Evolutionary conservation across 768 basidiomycete species (phyloP).

Genomic region (Ephemerocybe angulata): DNA sequence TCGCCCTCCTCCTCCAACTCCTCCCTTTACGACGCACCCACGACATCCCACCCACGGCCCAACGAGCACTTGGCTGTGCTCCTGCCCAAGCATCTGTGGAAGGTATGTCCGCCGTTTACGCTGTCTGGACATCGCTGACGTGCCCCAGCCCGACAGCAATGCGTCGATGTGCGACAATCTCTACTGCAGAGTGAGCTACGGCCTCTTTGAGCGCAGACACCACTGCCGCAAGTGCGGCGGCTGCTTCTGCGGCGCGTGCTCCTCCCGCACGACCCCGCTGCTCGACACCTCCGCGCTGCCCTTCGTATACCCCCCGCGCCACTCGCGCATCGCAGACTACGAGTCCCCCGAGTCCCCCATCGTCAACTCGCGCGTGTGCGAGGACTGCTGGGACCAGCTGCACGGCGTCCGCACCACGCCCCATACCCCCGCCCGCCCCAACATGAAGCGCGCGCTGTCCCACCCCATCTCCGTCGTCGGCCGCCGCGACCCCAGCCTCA

Average conservation of each 20-base stretch:
- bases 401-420: conserved; percentile 52
- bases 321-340: conserved; percentile 54
- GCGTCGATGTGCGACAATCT: conserved; percentile 71
- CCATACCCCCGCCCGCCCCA: conserved; percentile 35
- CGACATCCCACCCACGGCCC: conserved; percentile 29
- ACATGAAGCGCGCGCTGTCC: conserved; percentile 32
- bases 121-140: conserved; percentile 16
- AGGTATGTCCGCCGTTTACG: conserved; percentile 39
- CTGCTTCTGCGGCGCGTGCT: conserved; percentile 66
- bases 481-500: conserved; percentile 16
- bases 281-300: conserved; percentile 69
- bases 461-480: conserved; percentile 39
- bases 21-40: conserved; percentile 13
- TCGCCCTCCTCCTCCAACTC: conserved; percentile 31
- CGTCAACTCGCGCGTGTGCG: conserved; percentile 60
- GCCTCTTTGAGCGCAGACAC: conserved; percentile 71
- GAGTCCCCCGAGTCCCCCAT: conserved; percentile 62
- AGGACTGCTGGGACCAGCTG: conserved; percentile 74
- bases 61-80: conserved; percentile 81
- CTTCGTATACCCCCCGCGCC: conserved; percentile 70
- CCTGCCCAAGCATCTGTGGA: conserved; percentile 69
- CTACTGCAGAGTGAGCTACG: conserved; percentile 61
- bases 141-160: conserved; percentile 54
- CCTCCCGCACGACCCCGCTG: conserved; percentile 54
- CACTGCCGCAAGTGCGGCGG: conserved; percentile 86